A percentile compares a stretch with the other conserved stretches of the same genome.
Conservation (phyloP, 352 stramenopile genomes). For the Phytophthora pini region DNA sequence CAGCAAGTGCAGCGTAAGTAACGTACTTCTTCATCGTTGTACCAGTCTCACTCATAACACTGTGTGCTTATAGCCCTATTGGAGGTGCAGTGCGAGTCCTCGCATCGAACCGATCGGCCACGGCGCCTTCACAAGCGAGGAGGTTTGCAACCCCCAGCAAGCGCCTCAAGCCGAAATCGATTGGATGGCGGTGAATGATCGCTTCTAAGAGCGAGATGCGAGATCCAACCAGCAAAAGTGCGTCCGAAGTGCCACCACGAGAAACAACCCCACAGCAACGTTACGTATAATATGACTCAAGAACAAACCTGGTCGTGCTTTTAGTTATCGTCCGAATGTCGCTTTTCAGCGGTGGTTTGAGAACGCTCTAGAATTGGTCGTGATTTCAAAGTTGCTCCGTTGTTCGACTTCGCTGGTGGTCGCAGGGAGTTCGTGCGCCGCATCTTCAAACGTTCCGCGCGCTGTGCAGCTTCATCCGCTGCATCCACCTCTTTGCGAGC, state of each 20-base stretch:
- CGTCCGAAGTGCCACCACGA: constrained; percentile 1
- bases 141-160: constrained; percentile 40
- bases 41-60: constrained; percentile 11
- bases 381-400: constrained; percentile 26
- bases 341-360: constrained; percentile 31
- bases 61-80: constrained; percentile 25
- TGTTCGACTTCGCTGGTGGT: constrained; percentile 24
- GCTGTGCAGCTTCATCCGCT: constrained; percentile 58
- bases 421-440: constrained; percentile 42
- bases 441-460: constrained; percentile 70
- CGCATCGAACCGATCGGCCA: constrained; percentile 34
- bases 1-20: constrained; percentile 42
- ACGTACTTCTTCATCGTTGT: background rate
- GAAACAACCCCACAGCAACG: constrained; percentile 26
- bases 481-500: constrained; percentile 75
- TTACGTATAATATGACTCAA: constrained; percentile 43
- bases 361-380: constrained; percentile 44
- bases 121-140: constrained; percentile 24
- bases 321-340: constrained; percentile 25
- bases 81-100: constrained; percentile 51
- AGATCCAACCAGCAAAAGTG: background rate
- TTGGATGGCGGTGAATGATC: constrained; percentile 60
- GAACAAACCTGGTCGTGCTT: constrained; percentile 5
- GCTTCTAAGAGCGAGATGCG: background rate
- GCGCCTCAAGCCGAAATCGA: constrained; percentile 66